Evolutionary conservation across 345 rosid genomes (phyloP), one percentile per base, ranked within the genome.

Genomic region (Bruguiera gymnorhiza): DNA sequence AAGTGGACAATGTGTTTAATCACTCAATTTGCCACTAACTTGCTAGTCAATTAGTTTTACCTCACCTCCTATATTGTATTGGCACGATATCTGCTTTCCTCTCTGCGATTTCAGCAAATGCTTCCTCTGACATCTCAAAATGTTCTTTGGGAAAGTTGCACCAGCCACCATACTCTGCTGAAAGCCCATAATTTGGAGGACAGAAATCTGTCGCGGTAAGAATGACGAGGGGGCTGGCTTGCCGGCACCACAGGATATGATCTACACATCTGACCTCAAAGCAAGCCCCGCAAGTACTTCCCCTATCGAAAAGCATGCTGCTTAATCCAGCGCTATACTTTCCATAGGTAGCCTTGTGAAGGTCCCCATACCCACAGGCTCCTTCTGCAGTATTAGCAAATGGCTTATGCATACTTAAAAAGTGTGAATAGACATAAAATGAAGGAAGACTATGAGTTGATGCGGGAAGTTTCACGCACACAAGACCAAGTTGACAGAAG

Each of bases 171-270:
- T 86, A 90, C 69, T 89, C 98, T 5, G 89, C 68, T 0, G 93
- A 84, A 34, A 93, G 90, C 18, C 93, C 98, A 23, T 83, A 82
- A 74, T 93, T 93, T 2, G 97, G 98, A 68, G 97, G 93, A 60
- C 98, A 93, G 74, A 93, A 93, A 78, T 93, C 93, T 11, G 98
- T 93, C 77, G 96, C 93, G 0, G 98, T 89, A 62, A 93, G 93
- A 60, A 85, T 73, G 48, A 89, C 85, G 0, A 96, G 82, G 19
- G 98, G 98, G 74, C 96, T 93, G 27, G 93, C 98, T 23, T 83
- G 88, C 53, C 80, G 80, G 78, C 98, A 93, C 97, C 97, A 90
- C 62, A 78, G 55, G 60, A 89, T 86, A 75, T 93, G 96, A 76
- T 93, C 88, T 52, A 93, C 98, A 55, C 98, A 93, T 76, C 98